These are phyloP conservation scores for Mentha longifolia DNA, from an alignment of 257 asterid species.

Conservation along the genomic window DNA sequence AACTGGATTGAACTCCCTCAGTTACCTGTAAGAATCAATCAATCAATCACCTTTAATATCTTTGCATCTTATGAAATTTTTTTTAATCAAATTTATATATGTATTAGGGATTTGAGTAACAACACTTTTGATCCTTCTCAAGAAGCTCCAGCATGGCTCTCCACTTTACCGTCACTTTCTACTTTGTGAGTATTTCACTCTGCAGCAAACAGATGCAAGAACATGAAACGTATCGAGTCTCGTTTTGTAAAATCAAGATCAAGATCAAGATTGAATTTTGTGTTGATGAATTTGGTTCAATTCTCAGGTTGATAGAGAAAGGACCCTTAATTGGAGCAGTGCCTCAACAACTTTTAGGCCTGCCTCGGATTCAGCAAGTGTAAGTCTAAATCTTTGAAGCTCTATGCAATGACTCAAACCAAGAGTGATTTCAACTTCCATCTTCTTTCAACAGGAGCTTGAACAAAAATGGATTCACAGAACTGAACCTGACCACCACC, in stretches of 20 bases:
- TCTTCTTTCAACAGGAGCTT: slow-evolving; percentile 61
- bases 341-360: slow-evolving; percentile 62
- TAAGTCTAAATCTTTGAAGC: slow-evolving; percentile 47
- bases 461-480: slow-evolving; percentile 68
- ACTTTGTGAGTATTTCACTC: slow-evolving; percentile 65
- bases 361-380: slow-evolving; percentile 92
- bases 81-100: not conserved
- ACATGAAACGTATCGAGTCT: slow-evolving; percentile 3
- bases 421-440: not conserved
- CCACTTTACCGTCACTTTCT: slow-evolving; percentile 66
- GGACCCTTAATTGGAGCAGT: slow-evolving; percentile 77
- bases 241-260: slow-evolving; percentile 18
- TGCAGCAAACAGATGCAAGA: not conserved
- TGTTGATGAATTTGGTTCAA: slow-evolving; percentile 23
- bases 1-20: slow-evolving; percentile 75
- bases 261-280: slow-evolving; percentile 3
- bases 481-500: slow-evolving; percentile 58
- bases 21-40: slow-evolving; percentile 62
- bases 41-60: not conserved
- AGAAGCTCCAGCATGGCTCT: slow-evolving; percentile 77
- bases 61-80: not conserved
- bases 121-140: slow-evolving; percentile 61
- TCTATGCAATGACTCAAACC: not conserved
- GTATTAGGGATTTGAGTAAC: slow-evolving; percentile 84
- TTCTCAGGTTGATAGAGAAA: slow-evolving; percentile 69